Conservation (phyloP, 345 rosid species). For the Lepidium aucheri region DNA sequence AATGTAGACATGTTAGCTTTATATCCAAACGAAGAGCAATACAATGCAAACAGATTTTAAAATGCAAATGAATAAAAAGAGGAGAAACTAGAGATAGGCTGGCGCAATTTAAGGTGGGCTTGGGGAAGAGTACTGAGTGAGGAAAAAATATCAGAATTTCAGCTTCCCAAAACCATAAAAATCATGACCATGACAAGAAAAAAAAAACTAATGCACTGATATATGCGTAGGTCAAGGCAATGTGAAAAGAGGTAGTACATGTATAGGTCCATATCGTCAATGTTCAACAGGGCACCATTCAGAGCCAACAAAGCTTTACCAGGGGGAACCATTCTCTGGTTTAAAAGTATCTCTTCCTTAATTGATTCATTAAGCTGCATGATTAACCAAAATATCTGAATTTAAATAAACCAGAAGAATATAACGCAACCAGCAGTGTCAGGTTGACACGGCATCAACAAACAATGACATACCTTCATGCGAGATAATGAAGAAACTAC, state of each 20-base stretch:
- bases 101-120: conserved; percentile 4
- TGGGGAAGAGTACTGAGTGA: background rate
- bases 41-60: background rate
- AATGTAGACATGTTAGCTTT: background rate
- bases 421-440: conserved; percentile 2
- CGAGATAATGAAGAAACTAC: conserved; percentile 94
- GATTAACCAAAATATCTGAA: background rate
- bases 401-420: conserved; percentile 2
- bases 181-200: background rate
- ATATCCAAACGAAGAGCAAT: background rate
- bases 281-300: conserved; percentile 92
- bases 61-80: background rate
- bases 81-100: background rate
- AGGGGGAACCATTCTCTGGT: conserved; percentile 93
- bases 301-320: conserved; percentile 95
- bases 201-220: background rate
- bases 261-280: conserved; percentile 93
- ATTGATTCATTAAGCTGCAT: conserved; percentile 78
- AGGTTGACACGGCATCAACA: background rate
- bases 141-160: conserved; percentile 2
- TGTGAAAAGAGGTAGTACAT: conserved; percentile 42
- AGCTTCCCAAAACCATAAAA: background rate
- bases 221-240: background rate
- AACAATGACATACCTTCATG: conserved; percentile 59
- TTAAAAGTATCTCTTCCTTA: conserved; percentile 88